Percentiles rank a stretch among this genome's conserved stretches.
phyloP scores from a whole-genome alignment of 2,329 filamentous ascomycete species.

The Aureobasidium leucospermi region DNA sequence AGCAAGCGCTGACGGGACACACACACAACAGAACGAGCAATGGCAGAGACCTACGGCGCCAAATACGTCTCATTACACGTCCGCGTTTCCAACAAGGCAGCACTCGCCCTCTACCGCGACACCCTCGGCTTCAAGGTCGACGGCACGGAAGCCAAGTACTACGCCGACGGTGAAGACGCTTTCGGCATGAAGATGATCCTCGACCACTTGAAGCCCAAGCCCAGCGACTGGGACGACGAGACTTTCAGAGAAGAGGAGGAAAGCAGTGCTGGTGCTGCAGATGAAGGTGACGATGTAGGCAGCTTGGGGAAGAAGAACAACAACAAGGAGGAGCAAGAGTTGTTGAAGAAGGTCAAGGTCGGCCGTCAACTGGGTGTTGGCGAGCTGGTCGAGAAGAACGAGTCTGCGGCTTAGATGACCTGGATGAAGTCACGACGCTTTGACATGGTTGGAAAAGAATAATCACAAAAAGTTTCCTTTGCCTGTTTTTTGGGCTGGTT shows the following conservation, averaged over 20 bases:
- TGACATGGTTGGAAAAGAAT: neutral
- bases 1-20: neutral
- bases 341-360: conserved; percentile 76
- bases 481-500: neutral
- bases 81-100: conserved; percentile 85
- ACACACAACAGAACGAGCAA: conserved; percentile 64
- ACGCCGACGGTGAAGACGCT: conserved; percentile 95
- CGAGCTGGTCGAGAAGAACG: conserved; percentile 57
- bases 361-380: conserved; percentile 71
- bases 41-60: conserved; percentile 90
- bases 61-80: conserved; percentile 95
- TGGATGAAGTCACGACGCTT: neutral
- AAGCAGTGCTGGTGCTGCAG: conserved; percentile 38
- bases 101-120: conserved; percentile 84
- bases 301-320: conserved; percentile 27
- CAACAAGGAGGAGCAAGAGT: conserved; percentile 20
- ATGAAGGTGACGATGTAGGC: conserved; percentile 34
- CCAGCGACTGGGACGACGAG: conserved; percentile 40
- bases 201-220: conserved; percentile 46
- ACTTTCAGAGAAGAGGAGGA: conserved; percentile 25
- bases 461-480: neutral
- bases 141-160: conserved; percentile 83
- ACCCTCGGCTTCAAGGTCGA: conserved; percentile 85
- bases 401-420: neutral
- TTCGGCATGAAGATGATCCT: conserved; percentile 90